Conservation (phyloP, 495 filamentous ascomycete species). For the Tricharina praecox region DNA sequence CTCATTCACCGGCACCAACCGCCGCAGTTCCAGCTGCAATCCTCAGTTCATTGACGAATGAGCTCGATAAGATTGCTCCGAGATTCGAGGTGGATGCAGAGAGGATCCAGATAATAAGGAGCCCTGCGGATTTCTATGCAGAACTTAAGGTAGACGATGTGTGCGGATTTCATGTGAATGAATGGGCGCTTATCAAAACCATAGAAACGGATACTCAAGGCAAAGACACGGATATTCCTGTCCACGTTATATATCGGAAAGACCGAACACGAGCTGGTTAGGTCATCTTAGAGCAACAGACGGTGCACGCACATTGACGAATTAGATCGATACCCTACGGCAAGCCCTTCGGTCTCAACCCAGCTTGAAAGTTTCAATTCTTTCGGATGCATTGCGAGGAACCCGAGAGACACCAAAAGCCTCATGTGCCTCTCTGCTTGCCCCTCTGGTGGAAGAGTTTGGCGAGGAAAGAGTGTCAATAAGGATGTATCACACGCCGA, state of each 20-base stretch:
- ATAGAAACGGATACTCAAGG: slow-evolving; percentile 63
- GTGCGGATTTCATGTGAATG: no score
- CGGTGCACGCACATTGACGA: neutral
- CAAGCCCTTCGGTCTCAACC: slow-evolving; percentile 57
- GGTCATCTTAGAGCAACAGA: neutral
- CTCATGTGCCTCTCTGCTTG: slow-evolving; percentile 79
- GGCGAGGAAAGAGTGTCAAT: slow-evolving; percentile 78
- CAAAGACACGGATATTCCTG: slow-evolving; percentile 65
- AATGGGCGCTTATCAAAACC: slow-evolving; percentile 12
- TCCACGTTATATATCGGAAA: slow-evolving; percentile 94
- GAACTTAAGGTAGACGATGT: slow-evolving; percentile 53
- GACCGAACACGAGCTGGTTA: slow-evolving; percentile 69
- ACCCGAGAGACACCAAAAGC: slow-evolving; percentile 77
- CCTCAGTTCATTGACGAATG: slow-evolving; percentile 51
- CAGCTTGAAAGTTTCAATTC: slow-evolving; percentile 65
- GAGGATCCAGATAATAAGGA: slow-evolving; percentile 61
- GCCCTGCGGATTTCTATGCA: slow-evolving; percentile 71
- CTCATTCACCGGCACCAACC: slow-evolving; percentile 21
- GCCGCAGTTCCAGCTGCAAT: slow-evolving; percentile 30
- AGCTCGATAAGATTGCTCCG: slow-evolving; percentile 78
- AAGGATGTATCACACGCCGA: slow-evolving; percentile 95
- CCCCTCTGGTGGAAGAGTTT: slow-evolving; percentile 63
- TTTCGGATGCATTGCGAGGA: slow-evolving; percentile 84
- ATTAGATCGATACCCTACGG: slow-evolving; percentile 56
- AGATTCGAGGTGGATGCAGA: slow-evolving; percentile 70